Base-by-base conservation (phyloP, 352 stramenopile genomes). In the Hyaloperonospora brassicae region DNA sequence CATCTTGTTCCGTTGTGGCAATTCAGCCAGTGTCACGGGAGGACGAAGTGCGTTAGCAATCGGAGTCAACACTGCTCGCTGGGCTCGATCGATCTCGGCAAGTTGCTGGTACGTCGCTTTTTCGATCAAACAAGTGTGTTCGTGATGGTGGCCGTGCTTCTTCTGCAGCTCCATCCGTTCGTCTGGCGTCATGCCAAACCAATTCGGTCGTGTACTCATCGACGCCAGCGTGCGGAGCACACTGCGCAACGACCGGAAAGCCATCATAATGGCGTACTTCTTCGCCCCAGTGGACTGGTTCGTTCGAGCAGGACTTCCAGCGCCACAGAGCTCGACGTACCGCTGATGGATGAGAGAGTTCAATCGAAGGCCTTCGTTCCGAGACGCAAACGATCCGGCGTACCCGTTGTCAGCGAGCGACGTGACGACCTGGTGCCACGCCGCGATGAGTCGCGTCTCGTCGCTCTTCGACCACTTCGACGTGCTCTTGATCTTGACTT, bases 311-410 rank as follows among this genome's bases (percentile, higher is more conserved):
- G 44, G 47, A 5, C 25, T 51, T 5, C 23, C 53, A 12, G 58
- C 56, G 0, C 57, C 50, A 41, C 60, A 68, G 1, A 76, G 24
- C 12, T 72, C 61, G 12, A 62, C 53, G 52, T 70, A 76, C 30
- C 60, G 48, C 31, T 76, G 61, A n/a, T 72, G 55, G 34, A 76
- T 68, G 3, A 73, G 55, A 9, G 61, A 53, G 43, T 76, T 68
- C 27, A 76, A 39, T 24, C 52, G 17, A 12, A 71, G 49, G 12
- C 56, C 57, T 14, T 70, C 57, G 22, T 68, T 70, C 14, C 60
- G 35, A 12, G 61, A 68, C 21, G 66, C 64, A 21, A 65, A 68
- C 5, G 53, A 57, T 5, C 57, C 54, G 5, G 47, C 52, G 13
- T 51, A 69, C 13, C 64, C 55, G 31, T 63, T 59, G 2, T 57